phyloP scores from a whole-genome alignment of 2,329 filamentous ascomycete species.

The Diaporthe humulicola region DNA sequence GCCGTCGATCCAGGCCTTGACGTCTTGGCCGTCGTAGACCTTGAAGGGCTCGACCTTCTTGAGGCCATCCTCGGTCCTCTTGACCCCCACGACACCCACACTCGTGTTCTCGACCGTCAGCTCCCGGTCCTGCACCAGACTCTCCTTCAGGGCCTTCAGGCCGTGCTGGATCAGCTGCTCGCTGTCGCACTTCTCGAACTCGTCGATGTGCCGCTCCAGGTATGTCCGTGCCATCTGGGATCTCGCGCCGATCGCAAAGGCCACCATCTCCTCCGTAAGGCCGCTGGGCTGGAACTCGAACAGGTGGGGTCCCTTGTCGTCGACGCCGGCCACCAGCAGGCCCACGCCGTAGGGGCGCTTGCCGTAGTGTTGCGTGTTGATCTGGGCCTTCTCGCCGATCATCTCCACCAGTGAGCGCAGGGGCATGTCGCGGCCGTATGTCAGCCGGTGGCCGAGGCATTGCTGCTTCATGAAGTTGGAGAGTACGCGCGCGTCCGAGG shows the following conservation, averaged over 20 bases:
- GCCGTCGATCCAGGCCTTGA: slow-evolving; percentile 87
- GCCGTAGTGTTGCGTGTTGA: slow-evolving; percentile 97
- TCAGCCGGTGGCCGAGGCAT: slow-evolving; percentile 94
- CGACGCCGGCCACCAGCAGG: slow-evolving; percentile 90
- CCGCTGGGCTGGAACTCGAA: slow-evolving; percentile 98
- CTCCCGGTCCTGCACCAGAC: slow-evolving; percentile 96
- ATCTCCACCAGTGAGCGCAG: slow-evolving; percentile 89
- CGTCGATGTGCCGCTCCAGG: slow-evolving; percentile 89
- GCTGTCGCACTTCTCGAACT: slow-evolving; percentile 80
- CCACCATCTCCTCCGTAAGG: slow-evolving; percentile 96
- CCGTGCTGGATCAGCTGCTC: slow-evolving; percentile 95
- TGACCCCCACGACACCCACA: slow-evolving; percentile 83
- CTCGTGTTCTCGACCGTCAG: slow-evolving; percentile 97
- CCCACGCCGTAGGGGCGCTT: slow-evolving; percentile 97
- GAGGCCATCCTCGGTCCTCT: slow-evolving; percentile 60
- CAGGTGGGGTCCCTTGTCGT: slow-evolving; percentile 93
- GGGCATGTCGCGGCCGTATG: slow-evolving; percentile 93
- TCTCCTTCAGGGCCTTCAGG: slow-evolving; percentile 92
- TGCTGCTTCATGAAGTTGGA: slow-evolving; percentile 99
- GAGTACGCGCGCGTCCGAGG: slow-evolving; percentile 97
- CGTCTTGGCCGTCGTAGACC: slow-evolving; percentile 89
- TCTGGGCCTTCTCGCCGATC: slow-evolving; percentile 96
- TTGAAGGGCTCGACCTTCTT: slow-evolving; percentile 83
- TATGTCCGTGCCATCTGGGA: slow-evolving; percentile 99
- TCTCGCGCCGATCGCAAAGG: slow-evolving; percentile 94